Evolutionary conservation across 768 basidiomycete species (phyloP).

Genomic region (Mycena haematopus): DNA sequence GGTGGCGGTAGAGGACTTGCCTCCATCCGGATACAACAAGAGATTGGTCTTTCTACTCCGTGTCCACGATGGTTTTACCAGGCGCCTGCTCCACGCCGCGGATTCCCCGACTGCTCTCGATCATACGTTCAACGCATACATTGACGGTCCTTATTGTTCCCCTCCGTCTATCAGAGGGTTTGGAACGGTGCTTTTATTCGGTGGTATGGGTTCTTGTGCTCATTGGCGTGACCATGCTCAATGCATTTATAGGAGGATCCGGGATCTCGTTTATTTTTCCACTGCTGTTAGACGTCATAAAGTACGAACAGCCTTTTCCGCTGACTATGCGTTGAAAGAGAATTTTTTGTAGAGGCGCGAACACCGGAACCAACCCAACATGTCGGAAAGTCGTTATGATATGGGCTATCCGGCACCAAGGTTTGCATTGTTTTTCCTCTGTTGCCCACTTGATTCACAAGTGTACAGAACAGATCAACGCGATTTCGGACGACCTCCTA

Average conservation of each 20-base stretch:
- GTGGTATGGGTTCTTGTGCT: constrained; percentile 42
- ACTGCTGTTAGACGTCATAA: constrained; percentile 45
- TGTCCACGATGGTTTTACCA: constrained; percentile 60
- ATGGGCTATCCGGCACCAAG: constrained; percentile 47
- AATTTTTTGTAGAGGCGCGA: constrained; percentile 3
- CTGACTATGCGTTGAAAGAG: not conserved
- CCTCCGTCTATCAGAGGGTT: constrained; percentile 45
- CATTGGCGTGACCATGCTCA: not conserved
- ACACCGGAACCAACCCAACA: constrained; percentile 31
- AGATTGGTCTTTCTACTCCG: constrained; percentile 60
- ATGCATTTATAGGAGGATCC: constrained; percentile 46
- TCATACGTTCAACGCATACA: constrained; percentile 44
- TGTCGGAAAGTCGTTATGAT: constrained; percentile 45
- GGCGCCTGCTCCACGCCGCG: constrained; percentile 43
- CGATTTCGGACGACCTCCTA: constrained; percentile 37
- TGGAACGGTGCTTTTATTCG: constrained; percentile 52
- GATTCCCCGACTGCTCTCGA: constrained; percentile 24
- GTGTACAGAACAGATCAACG: constrained; percentile 36
- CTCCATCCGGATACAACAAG: constrained; percentile 35
- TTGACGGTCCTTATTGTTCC: constrained; percentile 62
- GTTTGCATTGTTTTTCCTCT: constrained; percentile 31
- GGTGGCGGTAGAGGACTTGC: constrained; percentile 5
- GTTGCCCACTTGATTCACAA: not conserved
- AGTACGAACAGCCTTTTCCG: constrained; percentile 37
- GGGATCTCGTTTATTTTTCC: constrained; percentile 53